Conservation (phyloP, 192 early-diverging fungal species). For the Spizellomyces punctatus region DNA sequence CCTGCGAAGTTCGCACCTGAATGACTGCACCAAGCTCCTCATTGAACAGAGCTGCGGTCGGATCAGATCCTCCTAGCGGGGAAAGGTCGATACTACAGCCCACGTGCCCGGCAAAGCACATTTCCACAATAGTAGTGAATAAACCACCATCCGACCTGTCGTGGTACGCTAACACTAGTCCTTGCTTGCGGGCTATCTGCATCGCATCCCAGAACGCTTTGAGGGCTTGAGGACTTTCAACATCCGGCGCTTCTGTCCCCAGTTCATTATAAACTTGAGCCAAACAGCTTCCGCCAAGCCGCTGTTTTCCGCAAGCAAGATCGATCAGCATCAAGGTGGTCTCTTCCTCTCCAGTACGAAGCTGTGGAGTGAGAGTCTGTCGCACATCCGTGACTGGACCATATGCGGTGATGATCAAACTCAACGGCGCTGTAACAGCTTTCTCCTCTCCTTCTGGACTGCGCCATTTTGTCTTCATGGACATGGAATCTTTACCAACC, state of each 20-base stretch:
- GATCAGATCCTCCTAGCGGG: conserved; percentile 41
- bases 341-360: conserved; percentile 51
- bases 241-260: conserved; percentile 83
- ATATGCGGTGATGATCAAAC: conserved; percentile 92
- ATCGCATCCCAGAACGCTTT: conserved; percentile 81
- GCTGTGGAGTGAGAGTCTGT: conserved; percentile 87
- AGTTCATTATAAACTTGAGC: conserved; percentile 92
- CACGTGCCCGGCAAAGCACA: conserved; percentile 94
- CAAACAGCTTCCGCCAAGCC: conserved; percentile 91
- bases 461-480: conserved; percentile 95
- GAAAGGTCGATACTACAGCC: conserved; percentile 74
- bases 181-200: conserved; percentile 53
- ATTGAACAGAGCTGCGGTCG: conserved; percentile 79
- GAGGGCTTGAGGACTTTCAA: conserved; percentile 70
- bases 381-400: conserved; percentile 84
- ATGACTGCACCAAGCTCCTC: conserved; percentile 98
- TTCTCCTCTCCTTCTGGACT: conserved; percentile 42
- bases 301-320: conserved; percentile 76
- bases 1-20: conserved; percentile 69
- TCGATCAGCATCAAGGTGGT: conserved; percentile 86
- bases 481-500: conserved; percentile 99
- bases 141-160: conserved; percentile 99
- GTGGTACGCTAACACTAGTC: conserved; percentile 89
- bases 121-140: conserved; percentile 89
- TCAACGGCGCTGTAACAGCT: conserved; percentile 84